Evolutionary conservation across 768 basidiomycete genomes (phyloP).

Genomic region (Lyophyllum decastes): DNA sequence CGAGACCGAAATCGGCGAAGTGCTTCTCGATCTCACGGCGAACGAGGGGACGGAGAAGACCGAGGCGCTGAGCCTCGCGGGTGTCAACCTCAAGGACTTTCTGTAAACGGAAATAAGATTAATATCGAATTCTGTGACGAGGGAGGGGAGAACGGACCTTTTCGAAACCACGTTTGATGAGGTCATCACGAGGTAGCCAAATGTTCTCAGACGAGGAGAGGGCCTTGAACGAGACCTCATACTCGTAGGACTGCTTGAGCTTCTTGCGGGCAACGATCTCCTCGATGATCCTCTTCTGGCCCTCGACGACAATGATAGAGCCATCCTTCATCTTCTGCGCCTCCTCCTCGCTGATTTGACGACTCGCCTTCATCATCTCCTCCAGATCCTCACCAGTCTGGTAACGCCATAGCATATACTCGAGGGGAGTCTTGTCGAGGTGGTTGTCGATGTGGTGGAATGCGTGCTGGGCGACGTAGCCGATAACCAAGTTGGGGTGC

Average conservation of each 20-base stretch:
- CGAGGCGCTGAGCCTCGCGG: slow-evolving; percentile 94
- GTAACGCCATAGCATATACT: slow-evolving; percentile 99
- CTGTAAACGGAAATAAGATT: slow-evolving; percentile 33
- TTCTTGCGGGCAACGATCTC: slow-evolving; percentile 93
- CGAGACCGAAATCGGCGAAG: slow-evolving; percentile 98
- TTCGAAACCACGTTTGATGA: slow-evolving; percentile 97
- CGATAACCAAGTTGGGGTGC: slow-evolving; percentile 99
- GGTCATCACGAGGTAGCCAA: slow-evolving; percentile 95
- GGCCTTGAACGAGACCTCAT: slow-evolving; percentile 95
- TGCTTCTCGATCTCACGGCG: slow-evolving; percentile 99
- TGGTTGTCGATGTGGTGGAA: slow-evolving; percentile 99
- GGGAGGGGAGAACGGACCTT: slow-evolving; percentile 49
- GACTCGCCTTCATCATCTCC: slow-evolving; percentile 91
- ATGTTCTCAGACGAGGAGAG: slow-evolving; percentile 97
- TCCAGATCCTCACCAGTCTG: slow-evolving; percentile 99
- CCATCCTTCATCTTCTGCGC: slow-evolving; percentile 97
- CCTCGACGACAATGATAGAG: slow-evolving; percentile 80
- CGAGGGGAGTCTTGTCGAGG: slow-evolving; percentile 97
- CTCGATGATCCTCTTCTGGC: slow-evolving; percentile 93
- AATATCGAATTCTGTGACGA: slow-evolving; percentile 2
- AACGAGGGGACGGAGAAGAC: slow-evolving; percentile 93
- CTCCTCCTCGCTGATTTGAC: slow-evolving; percentile 87
- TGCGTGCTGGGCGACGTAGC: slow-evolving; percentile 98
- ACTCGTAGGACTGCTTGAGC: slow-evolving; percentile 99
- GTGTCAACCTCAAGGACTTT: slow-evolving; percentile 98